Conservation (phyloP, 1,284 basidiomycete species). For the Jaminaea rosea region DNA sequence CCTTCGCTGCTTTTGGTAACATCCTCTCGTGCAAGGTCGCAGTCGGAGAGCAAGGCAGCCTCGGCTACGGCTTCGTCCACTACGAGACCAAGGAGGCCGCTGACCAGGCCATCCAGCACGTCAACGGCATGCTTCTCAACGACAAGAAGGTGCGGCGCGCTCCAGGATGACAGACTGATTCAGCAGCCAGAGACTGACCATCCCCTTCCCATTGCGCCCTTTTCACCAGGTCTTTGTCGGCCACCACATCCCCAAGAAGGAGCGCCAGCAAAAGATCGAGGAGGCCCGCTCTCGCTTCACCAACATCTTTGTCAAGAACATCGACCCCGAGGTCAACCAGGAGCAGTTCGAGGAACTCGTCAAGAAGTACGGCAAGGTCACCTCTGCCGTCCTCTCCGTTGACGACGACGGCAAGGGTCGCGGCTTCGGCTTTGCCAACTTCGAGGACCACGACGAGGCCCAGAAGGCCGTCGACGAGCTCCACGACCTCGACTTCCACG, state of each 20-base stretch:
- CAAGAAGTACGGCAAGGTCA: slow-evolving; percentile 69
- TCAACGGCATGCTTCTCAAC: slow-evolving; percentile 98
- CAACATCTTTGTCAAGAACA: slow-evolving; percentile 97
- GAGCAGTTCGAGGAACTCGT: slow-evolving; percentile 84
- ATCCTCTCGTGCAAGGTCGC: slow-evolving; percentile 99
- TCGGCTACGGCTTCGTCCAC: slow-evolving; percentile 86
- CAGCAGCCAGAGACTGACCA: too few relatives aligned
- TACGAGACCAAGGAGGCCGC: slow-evolving; percentile 97
- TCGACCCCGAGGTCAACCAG: slow-evolving; percentile 73
- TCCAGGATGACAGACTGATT: too few relatives aligned
- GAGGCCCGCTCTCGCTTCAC: slow-evolving; percentile 95
- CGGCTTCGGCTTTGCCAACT: slow-evolving; percentile 99
- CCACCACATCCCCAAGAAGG: slow-evolving; percentile 93
- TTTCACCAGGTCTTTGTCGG: slow-evolving; percentile 99
- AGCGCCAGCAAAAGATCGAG: slow-evolving; percentile 71
- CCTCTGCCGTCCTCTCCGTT: slow-evolving; percentile 72
- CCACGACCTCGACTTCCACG: slow-evolving; percentile 76
- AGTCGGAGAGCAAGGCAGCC: slow-evolving; percentile 39
- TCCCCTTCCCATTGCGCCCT: too few relatives aligned
- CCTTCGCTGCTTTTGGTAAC: slow-evolving; percentile 97
- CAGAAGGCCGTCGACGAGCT: slow-evolving; percentile 79
- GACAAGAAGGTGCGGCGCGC: too few relatives aligned
- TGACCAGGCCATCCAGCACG: slow-evolving; percentile 81
- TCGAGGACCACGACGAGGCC: slow-evolving; percentile 81
- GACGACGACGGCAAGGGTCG: slow-evolving; percentile 74